These are phyloP conservation scores for Berkeleyomyces basicola DNA, from an alignment of 2,329 filamentous ascomycete genomes.

Conservation along the genomic window DNA sequence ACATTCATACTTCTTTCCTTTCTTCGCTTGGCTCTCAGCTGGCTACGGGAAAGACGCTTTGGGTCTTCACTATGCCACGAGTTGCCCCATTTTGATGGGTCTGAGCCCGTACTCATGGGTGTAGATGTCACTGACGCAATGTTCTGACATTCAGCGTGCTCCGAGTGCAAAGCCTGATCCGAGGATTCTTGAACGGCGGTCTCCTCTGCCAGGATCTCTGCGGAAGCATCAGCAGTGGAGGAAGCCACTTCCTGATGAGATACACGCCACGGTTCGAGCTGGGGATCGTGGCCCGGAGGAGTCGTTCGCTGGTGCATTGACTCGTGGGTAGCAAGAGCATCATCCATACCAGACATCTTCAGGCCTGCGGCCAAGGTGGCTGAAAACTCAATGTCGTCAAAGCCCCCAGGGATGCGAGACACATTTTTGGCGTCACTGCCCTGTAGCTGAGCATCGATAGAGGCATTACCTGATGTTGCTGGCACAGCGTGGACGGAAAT, in stretches of 20 bases:
- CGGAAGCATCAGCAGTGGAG: neutral
- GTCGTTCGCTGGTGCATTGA: slow-evolving; percentile 4
- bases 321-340: neutral
- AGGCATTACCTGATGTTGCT: slow-evolving; percentile 3
- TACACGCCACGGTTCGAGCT: neutral
- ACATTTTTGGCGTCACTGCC: neutral
- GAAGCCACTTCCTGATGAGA: neutral
- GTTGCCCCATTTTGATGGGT: neutral
- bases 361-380: slow-evolving; percentile 8
- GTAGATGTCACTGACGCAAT: neutral
- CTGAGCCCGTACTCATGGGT: neutral
- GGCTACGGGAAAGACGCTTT: neutral
- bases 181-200: neutral
- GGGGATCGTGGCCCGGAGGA: slow-evolving; percentile 2
- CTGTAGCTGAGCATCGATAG: neutral
- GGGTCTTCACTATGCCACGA: slow-evolving; percentile 3
- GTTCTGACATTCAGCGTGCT: slow-evolving; percentile 10
- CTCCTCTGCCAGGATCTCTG: neutral
- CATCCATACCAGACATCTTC: neutral
- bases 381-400: slow-evolving; percentile 6
- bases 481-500: slow-evolving; percentile 18
- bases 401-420: neutral
- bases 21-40: slow-evolving; percentile 1
- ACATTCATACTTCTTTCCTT: neutral
- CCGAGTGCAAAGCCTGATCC: neutral